These are phyloP conservation scores for Ustilago lituana DNA, from an alignment of 1,284 basidiomycete genomes.

Conservation along the genomic window DNA sequence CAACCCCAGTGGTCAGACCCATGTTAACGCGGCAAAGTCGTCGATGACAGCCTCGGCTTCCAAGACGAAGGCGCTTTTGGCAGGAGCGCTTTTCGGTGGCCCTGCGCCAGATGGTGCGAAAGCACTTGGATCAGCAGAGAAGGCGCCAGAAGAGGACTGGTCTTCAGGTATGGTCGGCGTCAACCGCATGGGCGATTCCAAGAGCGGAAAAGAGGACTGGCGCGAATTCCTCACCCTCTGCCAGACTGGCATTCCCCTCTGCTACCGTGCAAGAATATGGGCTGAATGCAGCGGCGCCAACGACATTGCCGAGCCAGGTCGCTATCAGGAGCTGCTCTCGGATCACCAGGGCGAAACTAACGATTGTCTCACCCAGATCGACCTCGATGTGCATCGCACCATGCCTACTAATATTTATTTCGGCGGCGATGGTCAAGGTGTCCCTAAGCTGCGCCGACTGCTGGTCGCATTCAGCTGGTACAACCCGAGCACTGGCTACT, in stretches of 20 bases:
- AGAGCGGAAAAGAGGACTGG: conserved; percentile 77
- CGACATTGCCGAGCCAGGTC: conserved; percentile 89
- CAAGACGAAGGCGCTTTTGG: conserved; percentile 32
- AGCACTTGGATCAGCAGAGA: conserved; percentile 27
- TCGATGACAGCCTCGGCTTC: conserved; percentile 13
- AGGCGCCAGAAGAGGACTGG: conserved; percentile 53
- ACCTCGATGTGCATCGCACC: conserved; percentile 80
- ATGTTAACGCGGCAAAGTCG: conserved; percentile 2
- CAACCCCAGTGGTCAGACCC: not conserved
- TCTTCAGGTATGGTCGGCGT: conserved; percentile 77
- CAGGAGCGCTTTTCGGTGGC: conserved; percentile 26
- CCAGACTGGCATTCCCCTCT: conserved; percentile 84
- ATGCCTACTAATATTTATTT: conserved; percentile 98
- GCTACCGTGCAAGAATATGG: conserved; percentile 85
- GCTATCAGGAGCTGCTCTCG: conserved; percentile 83
- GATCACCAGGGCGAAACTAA: conserved; percentile 72
- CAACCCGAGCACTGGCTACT: conserved; percentile 68
- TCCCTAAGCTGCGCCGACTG: conserved; percentile 87
- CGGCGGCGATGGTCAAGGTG: conserved; percentile 91
- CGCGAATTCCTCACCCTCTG: conserved; percentile 82
- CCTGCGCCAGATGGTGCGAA: conserved; percentile 26
- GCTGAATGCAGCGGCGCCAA: conserved; percentile 89
- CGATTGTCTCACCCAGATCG: conserved; percentile 82
- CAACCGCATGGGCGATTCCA: conserved; percentile 80
- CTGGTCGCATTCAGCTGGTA: conserved; percentile 88